Evolutionary conservation across 176 grass and related monocot species (phyloP), one percentile per base, ranked within the genome.

Genomic region (Oryza rufipogon): DNA sequence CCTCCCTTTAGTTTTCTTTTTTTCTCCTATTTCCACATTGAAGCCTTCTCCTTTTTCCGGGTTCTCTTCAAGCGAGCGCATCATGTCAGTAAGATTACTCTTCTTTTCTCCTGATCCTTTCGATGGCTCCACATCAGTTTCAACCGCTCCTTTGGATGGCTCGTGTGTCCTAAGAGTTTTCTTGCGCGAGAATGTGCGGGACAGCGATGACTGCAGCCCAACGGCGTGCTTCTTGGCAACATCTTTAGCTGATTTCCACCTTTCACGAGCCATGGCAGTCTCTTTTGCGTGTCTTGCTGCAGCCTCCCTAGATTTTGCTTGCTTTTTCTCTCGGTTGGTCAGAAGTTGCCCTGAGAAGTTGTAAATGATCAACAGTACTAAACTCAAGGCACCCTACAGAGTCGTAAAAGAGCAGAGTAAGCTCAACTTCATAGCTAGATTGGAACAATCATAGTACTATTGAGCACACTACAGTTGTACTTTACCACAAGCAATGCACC

Each of bases 311-410:
- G 95, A 97, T 78, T 91, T 97, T 15, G 95, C 95, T 90, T 97
- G 92, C 68, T 82, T 94, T 74, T 91, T 94, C 85, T 92, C 95
- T 11, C 92, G 92, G 67, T 92, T 92, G 0, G 82, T 94, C 39
- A 94, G 84, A 82, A 97, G 86, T 94, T 94, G 95, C 5, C 90
- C 95, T 11, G 95, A 97, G 78, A 94, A 97, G 70, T 97, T 97
- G 83, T 97, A 97, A 66, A 97, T 92, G 61, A 97, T 85, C 69
- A 97, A 68, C 26, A 97, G 70, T 33, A 97, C 66, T 77, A 94
- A 85, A 81, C 86, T 84, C 75, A 97, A 47, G 28, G 83, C 87
- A 74, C 90, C 90, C 95, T 97, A 51, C 64, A 92, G 51, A 15
- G 45, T 74, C 48, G n/a, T 48, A 77, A 52, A 71, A 19, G 46